Evolutionary conservation across 805 yeast genomes (phyloP).

Genomic region (Teunomyces pallodes): DNA sequence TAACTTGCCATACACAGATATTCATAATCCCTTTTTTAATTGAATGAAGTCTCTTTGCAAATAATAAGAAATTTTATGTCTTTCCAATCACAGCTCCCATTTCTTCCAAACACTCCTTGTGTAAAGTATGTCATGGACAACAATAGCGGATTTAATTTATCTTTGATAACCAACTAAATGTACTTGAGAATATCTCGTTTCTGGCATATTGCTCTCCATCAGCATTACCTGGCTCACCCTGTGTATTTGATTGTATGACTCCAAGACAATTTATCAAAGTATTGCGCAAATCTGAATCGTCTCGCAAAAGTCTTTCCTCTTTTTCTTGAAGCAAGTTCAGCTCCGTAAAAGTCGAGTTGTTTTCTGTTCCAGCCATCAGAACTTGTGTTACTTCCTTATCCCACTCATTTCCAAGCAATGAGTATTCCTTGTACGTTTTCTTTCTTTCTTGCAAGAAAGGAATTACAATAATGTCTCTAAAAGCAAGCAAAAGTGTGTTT

Average conservation of each 20-base stretch:
- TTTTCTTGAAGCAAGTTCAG: conserved; percentile 5
- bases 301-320: conserved; percentile 6
- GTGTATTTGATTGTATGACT: conserved; percentile 14
- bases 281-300: conserved; percentile 7
- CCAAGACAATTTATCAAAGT: conserved; percentile 21
- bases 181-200: conserved; percentile 14
- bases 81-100: no score
- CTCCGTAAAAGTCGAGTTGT: background rate
- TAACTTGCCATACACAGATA: no score
- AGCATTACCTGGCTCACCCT: conserved; percentile 13
- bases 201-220: conserved; percentile 21
- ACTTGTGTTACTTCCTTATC: background rate
- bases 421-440: background rate
- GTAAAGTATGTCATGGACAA: no score
- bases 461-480: conserved; percentile 24
- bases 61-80: no score
- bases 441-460: conserved; percentile 23
- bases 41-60: no score
- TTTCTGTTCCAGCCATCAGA: background rate
- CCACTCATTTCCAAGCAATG: background rate
- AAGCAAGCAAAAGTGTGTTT: conserved; percentile 22
- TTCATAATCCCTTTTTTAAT: no score
- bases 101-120: no score
- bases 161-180: conserved; percentile 21
- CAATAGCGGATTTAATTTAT: background rate